These are phyloP conservation scores for Piper betle DNA, from an alignment of 164 flowering plant genomes.

Conservation along the genomic window DNA sequence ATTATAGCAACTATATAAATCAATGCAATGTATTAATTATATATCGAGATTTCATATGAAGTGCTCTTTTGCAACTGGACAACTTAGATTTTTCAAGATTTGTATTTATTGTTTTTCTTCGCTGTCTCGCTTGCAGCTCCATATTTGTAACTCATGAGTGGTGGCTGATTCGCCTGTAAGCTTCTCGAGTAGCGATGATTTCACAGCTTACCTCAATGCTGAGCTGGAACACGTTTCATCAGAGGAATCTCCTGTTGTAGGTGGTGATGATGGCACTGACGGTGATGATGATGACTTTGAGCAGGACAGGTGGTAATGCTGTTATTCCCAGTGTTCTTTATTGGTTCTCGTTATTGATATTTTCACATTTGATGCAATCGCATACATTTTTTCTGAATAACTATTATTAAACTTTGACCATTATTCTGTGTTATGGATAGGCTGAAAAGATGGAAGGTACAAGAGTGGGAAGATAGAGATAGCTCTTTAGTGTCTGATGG, in stretches of 20 bases:
- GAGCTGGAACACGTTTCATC: constrained; percentile 28
- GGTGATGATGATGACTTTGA: constrained; percentile 3
- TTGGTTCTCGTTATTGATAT: background rate
- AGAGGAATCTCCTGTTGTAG: constrained; percentile 16
- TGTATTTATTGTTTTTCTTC: no score
- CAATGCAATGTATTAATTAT: no score
- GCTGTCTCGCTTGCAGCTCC: background rate
- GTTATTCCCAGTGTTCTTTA: background rate
- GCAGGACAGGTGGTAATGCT: constrained; percentile 1
- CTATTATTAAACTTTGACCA: background rate
- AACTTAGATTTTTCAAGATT: no score
- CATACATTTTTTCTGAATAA: background rate
- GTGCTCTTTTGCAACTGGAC: no score
- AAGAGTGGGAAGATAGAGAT: constrained; percentile 6
- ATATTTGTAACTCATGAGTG: constrained; percentile 16
- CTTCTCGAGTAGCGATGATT: constrained; percentile 66
- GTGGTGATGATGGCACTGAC: constrained; percentile 6
- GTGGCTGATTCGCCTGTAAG: constrained; percentile 38
- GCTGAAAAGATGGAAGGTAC: constrained; percentile 18
- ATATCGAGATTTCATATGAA: no score
- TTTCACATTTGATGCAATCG: background rate
- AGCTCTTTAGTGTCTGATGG: constrained; percentile 3
- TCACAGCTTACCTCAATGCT: constrained; percentile 41
- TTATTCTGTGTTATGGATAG: constrained; percentile 4
- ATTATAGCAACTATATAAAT: no score